Evolutionary conservation across 2,329 filamentous ascomycete species (phyloP).

Genomic region (Trichoderma sp.): DNA sequence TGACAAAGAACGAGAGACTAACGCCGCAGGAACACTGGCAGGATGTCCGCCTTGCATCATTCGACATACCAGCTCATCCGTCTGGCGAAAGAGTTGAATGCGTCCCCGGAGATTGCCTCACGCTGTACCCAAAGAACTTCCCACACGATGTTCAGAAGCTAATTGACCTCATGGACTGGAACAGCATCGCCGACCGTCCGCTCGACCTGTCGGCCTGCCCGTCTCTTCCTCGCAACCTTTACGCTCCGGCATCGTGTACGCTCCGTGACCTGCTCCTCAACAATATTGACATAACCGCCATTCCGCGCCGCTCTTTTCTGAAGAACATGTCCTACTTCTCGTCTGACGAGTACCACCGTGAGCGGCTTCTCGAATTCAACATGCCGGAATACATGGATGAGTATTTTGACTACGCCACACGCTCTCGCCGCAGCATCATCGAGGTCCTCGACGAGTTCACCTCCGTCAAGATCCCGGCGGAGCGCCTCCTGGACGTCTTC

Average conservation of each 20-base stretch:
- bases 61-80: conserved; percentile 44
- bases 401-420: conserved; percentile 91
- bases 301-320: conserved; percentile 86
- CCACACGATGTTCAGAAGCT: conserved; percentile 74
- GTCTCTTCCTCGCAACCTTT: conserved; percentile 35
- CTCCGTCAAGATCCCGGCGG: conserved; percentile 74
- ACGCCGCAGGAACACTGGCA: conserved; percentile 83
- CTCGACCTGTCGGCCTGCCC: conserved; percentile 49
- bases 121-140: conserved; percentile 85
- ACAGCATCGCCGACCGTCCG: conserved; percentile 63
- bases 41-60: conserved; percentile 78
- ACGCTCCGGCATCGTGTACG: conserved; percentile 49
- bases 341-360: conserved; percentile 66
- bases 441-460: conserved; percentile 91
- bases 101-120: conserved; percentile 74
- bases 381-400: conserved; percentile 80
- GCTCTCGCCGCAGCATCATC: conserved; percentile 83
- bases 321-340: conserved; percentile 74
- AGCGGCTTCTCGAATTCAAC: conserved; percentile 80
- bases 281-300: conserved; percentile 83
- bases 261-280: conserved; percentile 74
- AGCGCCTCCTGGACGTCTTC: conserved; percentile 68
- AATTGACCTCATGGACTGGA: conserved; percentile 77
- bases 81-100: conserved; percentile 32
- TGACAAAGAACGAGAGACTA: conserved; percentile 66